Evolutionary conservation across 1,284 basidiomycete genomes (phyloP).

Genomic region (Austroboletus olivaceoglutinosus): DNA sequence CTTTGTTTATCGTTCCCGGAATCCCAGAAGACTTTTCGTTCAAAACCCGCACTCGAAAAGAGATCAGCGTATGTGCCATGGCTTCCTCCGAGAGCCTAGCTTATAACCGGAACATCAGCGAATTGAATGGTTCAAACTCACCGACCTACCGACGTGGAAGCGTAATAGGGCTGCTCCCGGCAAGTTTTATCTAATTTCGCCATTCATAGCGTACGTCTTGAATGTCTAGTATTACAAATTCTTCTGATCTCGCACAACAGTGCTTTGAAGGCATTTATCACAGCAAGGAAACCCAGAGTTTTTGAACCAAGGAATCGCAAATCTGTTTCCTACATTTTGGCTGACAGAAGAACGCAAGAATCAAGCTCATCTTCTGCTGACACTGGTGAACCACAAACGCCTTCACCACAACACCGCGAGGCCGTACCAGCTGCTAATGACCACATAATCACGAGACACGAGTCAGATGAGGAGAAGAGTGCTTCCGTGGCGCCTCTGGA

Average conservation of each 20-base stretch:
- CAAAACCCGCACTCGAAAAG: constrained; percentile 93
- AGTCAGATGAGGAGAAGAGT: constrained; percentile 28
- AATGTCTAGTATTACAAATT: constrained; percentile 6
- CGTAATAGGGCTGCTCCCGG: constrained; percentile 69
- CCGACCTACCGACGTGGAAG: constrained; percentile 93
- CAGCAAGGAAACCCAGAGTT: constrained; percentile 47
- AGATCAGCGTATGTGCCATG: constrained; percentile 83
- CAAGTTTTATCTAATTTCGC: constrained; percentile 95
- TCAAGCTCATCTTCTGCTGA: constrained; percentile 64
- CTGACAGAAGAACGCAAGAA: constrained; percentile 45
- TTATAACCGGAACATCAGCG: constrained; percentile 52
- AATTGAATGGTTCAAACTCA: constrained; percentile 94
- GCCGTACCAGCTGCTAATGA: constrained; percentile 26
- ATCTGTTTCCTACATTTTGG: constrained; percentile 21
- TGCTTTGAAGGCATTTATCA: constrained; percentile 64
- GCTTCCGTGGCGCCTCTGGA: constrained; percentile 42
- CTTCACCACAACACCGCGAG: constrained; percentile 55
- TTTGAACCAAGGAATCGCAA: constrained; percentile 34
- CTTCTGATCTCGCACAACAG: constrained; percentile 36
- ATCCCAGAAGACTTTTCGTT: constrained; percentile 91
- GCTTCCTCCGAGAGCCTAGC: neutral
- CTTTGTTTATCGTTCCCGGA: constrained; percentile 87
- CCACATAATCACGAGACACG: constrained; percentile 18
- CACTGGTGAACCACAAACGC: constrained; percentile 60
- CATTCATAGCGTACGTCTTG: constrained; percentile 81